phyloP scores from a whole-genome alignment of 2,329 filamentous ascomycete species.

The Dactylella cylindrospora region DNA sequence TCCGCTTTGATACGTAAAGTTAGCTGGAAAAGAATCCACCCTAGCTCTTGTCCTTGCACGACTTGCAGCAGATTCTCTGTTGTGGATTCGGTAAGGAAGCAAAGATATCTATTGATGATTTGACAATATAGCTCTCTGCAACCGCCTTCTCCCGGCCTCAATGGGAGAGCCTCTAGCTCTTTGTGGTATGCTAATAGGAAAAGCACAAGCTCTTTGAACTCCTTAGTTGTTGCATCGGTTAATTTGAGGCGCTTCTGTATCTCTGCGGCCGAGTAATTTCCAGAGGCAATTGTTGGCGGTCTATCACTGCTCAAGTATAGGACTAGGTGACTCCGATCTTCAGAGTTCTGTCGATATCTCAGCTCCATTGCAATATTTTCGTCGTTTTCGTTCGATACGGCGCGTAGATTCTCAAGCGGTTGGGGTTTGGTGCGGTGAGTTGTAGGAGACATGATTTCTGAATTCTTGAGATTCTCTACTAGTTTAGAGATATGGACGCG shows the following conservation, averaged over 20 bases:
- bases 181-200: constrained; percentile 11
- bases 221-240: not conserved
- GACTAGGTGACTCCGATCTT: too few relatives aligned
- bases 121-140: not conserved
- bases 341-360: too few relatives aligned
- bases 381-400: too few relatives aligned
- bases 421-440: too few relatives aligned
- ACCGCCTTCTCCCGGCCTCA: not conserved
- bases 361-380: too few relatives aligned
- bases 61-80: not conserved
- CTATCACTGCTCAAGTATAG: too few relatives aligned
- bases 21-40: constrained; percentile 15
- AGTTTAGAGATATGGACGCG: too few relatives aligned
- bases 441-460: too few relatives aligned
- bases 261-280: constrained; percentile 1
- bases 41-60: not conserved
- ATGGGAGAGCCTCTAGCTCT: not conserved
- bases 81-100: not conserved
- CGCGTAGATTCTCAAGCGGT: too few relatives aligned
- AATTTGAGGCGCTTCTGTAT: not conserved
- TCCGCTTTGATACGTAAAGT: not conserved
- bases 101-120: constrained; percentile 1
- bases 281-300: constrained; percentile 1
- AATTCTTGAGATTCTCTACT: too few relatives aligned
- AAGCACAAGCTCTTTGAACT: not conserved